These are phyloP conservation scores for Uronychia binucleata DNA, from an alignment of 73 alveolate genomes.

Conservation along the genomic window DNA sequence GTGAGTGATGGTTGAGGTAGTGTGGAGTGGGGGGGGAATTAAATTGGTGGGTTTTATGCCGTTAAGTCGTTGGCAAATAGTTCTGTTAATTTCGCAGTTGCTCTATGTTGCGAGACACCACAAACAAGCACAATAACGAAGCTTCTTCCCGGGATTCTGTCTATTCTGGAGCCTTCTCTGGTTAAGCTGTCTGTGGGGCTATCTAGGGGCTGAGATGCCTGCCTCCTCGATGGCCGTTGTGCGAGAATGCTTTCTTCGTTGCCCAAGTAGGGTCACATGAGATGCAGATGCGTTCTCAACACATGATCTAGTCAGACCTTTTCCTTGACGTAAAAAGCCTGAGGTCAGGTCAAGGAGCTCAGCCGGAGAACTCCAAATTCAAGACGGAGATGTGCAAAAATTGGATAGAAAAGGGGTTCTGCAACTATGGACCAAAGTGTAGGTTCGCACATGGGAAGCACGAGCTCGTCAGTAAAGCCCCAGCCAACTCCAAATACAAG, in stretches of 20 bases:
- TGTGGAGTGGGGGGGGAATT: too few relatives aligned
- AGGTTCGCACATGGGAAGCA: conserved; percentile 93
- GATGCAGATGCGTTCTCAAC: too few relatives aligned
- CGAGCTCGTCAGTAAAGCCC: conserved; percentile 81
- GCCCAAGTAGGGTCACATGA: too few relatives aligned
- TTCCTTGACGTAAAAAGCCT: background rate
- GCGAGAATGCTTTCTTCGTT: background rate
- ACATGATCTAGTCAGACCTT: background rate
- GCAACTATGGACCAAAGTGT: conserved; percentile 90
- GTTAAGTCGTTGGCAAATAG: background rate
- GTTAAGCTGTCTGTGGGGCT: background rate
- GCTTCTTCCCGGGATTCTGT: conserved; percentile 34
- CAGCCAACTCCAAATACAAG: conserved; percentile 76
- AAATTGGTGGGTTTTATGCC: background rate
- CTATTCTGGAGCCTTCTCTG: background rate
- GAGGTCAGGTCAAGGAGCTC: background rate
- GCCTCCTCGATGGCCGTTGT: background rate
- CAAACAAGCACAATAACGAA: background rate
- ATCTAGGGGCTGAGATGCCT: too few relatives aligned
- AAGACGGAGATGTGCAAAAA: conserved; percentile 96
- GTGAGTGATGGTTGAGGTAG: too few relatives aligned
- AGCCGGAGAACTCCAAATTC: conserved; percentile 53
- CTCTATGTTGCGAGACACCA: background rate
- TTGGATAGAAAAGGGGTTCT: conserved; percentile 84
- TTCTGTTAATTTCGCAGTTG: background rate